Percentiles rank a stretch among this genome's conserved stretches.
These are phyloP conservation scores for Pichiaceae sp. DNA, from an alignment of 1,139 yeast species.

Conservation along the genomic window DNA sequence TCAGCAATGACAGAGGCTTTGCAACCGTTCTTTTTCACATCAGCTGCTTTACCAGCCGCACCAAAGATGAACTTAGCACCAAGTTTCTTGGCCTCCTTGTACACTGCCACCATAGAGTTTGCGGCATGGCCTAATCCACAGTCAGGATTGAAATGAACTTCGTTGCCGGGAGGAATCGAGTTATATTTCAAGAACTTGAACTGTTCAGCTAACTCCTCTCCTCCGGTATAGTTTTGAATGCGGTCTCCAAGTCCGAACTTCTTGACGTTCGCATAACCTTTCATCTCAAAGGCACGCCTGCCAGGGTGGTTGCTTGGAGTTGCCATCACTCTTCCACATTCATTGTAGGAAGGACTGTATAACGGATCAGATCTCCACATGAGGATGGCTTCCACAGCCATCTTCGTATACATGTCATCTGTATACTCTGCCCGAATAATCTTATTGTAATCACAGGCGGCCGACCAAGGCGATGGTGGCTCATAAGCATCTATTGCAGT, in stretches of 20 bases:
- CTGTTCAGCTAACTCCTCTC: slow-evolving; percentile 21
- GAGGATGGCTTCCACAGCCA: slow-evolving; percentile 32
- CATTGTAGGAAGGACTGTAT: slow-evolving; percentile 26
- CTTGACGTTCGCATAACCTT: slow-evolving; percentile 26
- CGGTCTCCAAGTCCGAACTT: slow-evolving; percentile 25
- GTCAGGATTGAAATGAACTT: slow-evolving; percentile 25
- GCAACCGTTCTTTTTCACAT: slow-evolving; percentile 7
- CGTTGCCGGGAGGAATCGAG: slow-evolving; percentile 13
- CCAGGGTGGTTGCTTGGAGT: slow-evolving; percentile 21
- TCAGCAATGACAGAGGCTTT: slow-evolving; percentile 16
- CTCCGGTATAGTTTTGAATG: slow-evolving; percentile 22
- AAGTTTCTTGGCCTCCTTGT: slow-evolving; percentile 16
- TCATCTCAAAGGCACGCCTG: slow-evolving; percentile 27
- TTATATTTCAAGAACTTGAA: slow-evolving; percentile 26
- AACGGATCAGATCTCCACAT: slow-evolving; percentile 29
- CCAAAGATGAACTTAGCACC: slow-evolving; percentile 29
- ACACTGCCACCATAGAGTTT: slow-evolving; percentile 22
- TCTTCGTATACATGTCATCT: slow-evolving; percentile 27
- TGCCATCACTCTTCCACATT: slow-evolving; percentile 29
- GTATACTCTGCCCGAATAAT: slow-evolving; percentile 34
- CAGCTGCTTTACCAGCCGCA: slow-evolving; percentile 17
- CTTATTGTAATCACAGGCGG: slow-evolving; percentile 37
- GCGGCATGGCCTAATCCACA: slow-evolving; percentile 29
- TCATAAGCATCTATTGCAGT: slow-evolving; percentile 31
- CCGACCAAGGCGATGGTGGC: slow-evolving; percentile 38